Evolutionary conservation across 176 grass and related monocot species (phyloP).

Genomic region (Coix lacrymajobi): DNA sequence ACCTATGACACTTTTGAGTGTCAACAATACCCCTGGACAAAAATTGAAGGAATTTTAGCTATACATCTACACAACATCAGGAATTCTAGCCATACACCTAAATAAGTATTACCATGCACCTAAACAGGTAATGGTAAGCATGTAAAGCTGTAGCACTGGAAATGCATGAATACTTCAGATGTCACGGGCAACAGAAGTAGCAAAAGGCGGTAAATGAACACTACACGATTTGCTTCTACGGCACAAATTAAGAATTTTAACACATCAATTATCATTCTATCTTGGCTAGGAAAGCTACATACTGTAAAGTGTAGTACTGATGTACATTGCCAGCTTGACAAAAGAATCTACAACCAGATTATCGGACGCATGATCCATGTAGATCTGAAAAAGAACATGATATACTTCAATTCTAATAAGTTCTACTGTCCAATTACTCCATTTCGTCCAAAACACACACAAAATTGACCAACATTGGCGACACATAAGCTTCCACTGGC

Average conservation of each 20-base stretch:
- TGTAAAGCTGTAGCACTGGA: background rate
- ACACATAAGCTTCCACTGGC: background rate
- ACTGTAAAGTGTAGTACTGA: background rate
- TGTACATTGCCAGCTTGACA: slow-evolving; percentile 5
- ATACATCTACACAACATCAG: no score
- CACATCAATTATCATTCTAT: background rate
- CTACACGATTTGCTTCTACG: background rate
- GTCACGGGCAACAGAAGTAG: background rate
- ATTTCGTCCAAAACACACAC: slow-evolving; percentile 15
- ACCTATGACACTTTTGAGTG: no score
- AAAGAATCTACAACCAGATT: background rate
- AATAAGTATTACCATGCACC: no score
- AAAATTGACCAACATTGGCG: slow-evolving; percentile 24
- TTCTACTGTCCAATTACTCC: slow-evolving; percentile 10
- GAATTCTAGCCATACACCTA: no score
- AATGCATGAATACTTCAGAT: background rate
- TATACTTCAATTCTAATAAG: background rate
- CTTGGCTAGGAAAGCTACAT: background rate
- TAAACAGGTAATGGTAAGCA: background rate
- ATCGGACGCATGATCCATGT: background rate
- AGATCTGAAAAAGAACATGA: background rate
- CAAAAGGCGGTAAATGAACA: background rate
- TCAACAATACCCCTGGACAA: no score
- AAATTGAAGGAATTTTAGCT: no score
- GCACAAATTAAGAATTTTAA: background rate